phyloP scores from a whole-genome alignment of 345 rosid species.

The Salix suchowensis region DNA sequence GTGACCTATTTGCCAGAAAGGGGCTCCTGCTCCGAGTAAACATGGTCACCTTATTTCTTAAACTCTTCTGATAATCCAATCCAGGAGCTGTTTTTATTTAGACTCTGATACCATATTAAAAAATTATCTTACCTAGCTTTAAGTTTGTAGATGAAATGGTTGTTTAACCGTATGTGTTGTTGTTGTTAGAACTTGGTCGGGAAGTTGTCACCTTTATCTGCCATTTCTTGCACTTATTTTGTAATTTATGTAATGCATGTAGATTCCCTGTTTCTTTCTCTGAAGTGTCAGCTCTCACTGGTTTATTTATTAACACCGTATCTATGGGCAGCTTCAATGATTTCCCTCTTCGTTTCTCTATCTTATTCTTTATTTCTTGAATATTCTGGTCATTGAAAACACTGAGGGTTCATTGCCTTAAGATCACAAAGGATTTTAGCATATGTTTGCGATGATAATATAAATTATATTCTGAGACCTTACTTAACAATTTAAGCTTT shows the following conservation, averaged over 20 bases:
- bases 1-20: neutral
- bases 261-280: neutral
- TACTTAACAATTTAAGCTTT: no score
- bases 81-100: no score
- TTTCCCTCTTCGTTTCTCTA: neutral
- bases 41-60: no score
- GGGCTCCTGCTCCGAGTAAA: neutral
- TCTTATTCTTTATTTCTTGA: neutral
- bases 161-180: no score
- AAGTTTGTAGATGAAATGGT: no score
- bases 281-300: neutral
- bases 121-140: no score
- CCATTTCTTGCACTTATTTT: neutral
- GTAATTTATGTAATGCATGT: neutral
- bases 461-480: no score
- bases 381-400: neutral
- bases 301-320: neutral
- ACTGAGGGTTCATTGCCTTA: neutral
- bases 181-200: neutral
- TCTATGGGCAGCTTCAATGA: neutral
- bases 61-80: no score
- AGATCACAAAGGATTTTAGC: neutral
- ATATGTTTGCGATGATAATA: no score
- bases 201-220: neutral
- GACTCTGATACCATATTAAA: no score